Base-by-base conservation (phyloP, 352 stramenopile genomes). In the Phytopythium aichiense region DNA sequence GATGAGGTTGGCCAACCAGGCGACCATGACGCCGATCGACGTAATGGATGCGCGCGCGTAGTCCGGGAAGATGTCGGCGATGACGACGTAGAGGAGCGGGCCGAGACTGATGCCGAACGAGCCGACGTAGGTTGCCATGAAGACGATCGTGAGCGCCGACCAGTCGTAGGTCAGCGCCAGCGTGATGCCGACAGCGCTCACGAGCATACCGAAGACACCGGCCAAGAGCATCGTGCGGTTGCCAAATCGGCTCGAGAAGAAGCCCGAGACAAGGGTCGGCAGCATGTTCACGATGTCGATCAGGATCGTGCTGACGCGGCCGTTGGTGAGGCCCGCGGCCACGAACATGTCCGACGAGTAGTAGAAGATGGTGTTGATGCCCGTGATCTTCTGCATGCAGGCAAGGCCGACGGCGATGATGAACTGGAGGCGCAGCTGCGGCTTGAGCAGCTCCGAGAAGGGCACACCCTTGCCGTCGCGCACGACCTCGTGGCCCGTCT, bases 351-450 rank as follows among this genome's bases (percentile, higher is more conserved):
- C 64, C 7, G 72, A 81, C 48, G 77, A 87, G 77, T 87, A 83
- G 65, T 73, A 77, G 59, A 81, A 79, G 12, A 83, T 64, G 16
- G 72, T 73, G 64, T 84, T 84, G 72, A 87, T 82, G 55, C 77
- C 77, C 16, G 67, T 69, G 68, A 87, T 67, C 53, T 87, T 76
- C 33, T 82, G 70, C 64, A 71, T 74, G 23, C 51, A 67, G 1
- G 63, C 67, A 5, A 84, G 53, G 1, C 66, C 65, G 60, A 77
- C 48, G 2, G 73, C 72, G 37, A 82, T 77, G 25, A 83, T 63
- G 49, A 80, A 70, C 38, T 77, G 72, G 13, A 65, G 66, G 30
- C 66, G 68, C 18, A 74, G 56, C 63, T 58, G 50, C 5, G 61
- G 56, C 13, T 64, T 55, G 49, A 74, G 66, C 49, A 76, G 42